Evolutionary conservation across 2,329 filamentous ascomycete species (phyloP).

Genomic region (Lasiodiplodia citricola): DNA sequence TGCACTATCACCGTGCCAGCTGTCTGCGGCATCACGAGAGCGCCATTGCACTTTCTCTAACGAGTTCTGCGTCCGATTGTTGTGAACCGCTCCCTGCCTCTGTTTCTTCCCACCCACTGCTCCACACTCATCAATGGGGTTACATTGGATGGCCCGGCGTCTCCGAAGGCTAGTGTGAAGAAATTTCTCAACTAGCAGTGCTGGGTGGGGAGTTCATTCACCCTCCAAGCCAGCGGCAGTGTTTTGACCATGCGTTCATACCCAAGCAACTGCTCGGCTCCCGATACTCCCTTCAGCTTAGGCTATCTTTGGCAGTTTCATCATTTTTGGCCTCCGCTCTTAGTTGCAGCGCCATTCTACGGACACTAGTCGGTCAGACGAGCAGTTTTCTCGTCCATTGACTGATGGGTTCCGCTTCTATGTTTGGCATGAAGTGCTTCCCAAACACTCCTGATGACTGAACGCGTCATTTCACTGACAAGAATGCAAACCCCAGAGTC

Average conservation of each 20-base stretch:
- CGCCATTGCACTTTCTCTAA: background rate
- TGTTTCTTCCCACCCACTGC: slow-evolving; percentile 1
- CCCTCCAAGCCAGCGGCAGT: background rate
- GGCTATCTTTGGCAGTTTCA: background rate
- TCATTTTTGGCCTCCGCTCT: background rate
- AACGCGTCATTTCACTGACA: background rate
- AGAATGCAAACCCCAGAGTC: background rate
- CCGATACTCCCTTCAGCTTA: background rate
- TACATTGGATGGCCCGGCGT: background rate
- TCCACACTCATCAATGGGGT: background rate
- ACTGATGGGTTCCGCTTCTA: background rate
- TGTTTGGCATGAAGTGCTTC: background rate
- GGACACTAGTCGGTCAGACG: background rate
- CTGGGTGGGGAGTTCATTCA: background rate
- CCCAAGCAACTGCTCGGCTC: background rate
- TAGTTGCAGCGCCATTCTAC: background rate
- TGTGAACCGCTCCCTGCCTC: background rate
- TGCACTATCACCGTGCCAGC: background rate
- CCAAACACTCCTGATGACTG: background rate
- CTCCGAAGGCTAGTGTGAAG: background rate
- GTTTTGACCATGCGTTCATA: background rate
- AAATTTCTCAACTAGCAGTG: background rate
- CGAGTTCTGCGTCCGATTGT: background rate
- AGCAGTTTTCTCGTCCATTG: background rate
- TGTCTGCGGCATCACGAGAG: background rate